Conservation (phyloP, 2,329 filamentous ascomycete genomes). For the Colletotrichum chlorophyti region DNA sequence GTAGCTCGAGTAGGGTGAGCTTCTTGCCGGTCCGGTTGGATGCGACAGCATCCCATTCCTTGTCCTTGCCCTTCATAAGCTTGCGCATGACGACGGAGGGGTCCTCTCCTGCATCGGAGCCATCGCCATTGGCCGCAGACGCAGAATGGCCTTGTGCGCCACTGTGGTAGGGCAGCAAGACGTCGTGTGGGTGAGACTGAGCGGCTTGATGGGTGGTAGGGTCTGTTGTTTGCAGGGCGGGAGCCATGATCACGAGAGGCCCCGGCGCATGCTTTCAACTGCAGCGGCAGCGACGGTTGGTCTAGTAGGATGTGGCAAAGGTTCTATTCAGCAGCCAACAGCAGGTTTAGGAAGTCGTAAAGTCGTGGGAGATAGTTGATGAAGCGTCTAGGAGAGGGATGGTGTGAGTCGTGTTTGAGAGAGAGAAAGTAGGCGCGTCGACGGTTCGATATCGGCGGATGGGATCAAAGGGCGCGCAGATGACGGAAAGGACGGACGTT, state of each 20-base stretch:
- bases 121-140: constrained; percentile 1
- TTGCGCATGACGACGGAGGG: constrained; percentile 36
- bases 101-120: constrained; percentile 27
- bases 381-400: too few relatives aligned
- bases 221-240: constrained; percentile 25
- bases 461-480: neutral
- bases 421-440: constrained; percentile 2
- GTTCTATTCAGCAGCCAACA: too few relatives aligned
- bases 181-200: constrained; percentile 16
- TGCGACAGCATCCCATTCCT: constrained; percentile 71
- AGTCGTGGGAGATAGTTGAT: neutral
- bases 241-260: constrained; percentile 25
- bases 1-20: constrained; percentile 74
- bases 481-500: neutral
- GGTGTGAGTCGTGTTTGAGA: neutral
- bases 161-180: constrained; percentile 9
- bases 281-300: neutral
- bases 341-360: neutral
- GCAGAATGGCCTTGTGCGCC: neutral
- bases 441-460: neutral
- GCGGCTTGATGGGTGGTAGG: constrained; percentile 19
- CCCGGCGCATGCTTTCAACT: constrained; percentile 18
- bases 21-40: constrained; percentile 26
- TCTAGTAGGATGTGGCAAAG: neutral
- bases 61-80: constrained; percentile 64